Percentiles rank a stretch among this genome's conserved stretches.
Conservation (phyloP, 2,329 filamentous ascomycete species). For the Fusarium proliferatum region DNA sequence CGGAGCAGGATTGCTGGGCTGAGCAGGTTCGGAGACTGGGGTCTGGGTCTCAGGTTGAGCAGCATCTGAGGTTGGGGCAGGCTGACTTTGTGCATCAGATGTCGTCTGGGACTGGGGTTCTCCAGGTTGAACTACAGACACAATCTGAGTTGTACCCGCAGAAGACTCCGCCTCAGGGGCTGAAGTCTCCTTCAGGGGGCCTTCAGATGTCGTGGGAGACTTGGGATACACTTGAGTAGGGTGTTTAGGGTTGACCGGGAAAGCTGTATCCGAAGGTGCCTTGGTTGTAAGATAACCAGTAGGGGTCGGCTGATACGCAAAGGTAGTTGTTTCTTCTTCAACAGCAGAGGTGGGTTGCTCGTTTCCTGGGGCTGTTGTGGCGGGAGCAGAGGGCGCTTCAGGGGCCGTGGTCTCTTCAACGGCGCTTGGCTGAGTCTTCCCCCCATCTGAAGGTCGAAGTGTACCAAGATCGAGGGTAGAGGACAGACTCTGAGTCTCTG, state of each 20-base stretch:
- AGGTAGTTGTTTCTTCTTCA: conserved; percentile 7
- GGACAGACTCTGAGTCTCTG: conserved; percentile 4
- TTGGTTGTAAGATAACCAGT: conserved; percentile 16
- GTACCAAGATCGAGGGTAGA: conserved; percentile 43
- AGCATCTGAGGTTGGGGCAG: conserved; percentile 20
- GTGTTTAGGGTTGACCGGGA: conserved; percentile 15
- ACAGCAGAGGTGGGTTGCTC: conserved; percentile 1
- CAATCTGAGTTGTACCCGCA: conserved; percentile 24
- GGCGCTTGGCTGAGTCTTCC: conserved; percentile 8
- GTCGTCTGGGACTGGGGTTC: conserved; percentile 13
- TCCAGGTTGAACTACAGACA: conserved; percentile 33
- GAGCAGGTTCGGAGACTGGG: conserved; percentile 17
- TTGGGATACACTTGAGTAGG: conserved; percentile 9
- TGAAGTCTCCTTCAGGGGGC: conserved; percentile 4
- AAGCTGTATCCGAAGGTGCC: conserved; percentile 9
- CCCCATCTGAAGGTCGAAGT: conserved; percentile 30
- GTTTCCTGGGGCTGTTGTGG: conserved; percentile 2
- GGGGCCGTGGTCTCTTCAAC: conserved; percentile 21
- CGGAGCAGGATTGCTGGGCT: conserved; percentile 12
- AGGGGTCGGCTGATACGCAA: conserved; percentile 12
- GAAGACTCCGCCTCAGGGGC: conserved; percentile 1
- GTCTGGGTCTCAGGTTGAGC: conserved; percentile 11
- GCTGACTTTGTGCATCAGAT: conserved; percentile 14
- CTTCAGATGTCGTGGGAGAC: not conserved
- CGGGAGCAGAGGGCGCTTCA: conserved; percentile 9